Base-by-base conservation (phyloP, 2,329 filamentous ascomycete species). In the Xylaria sp. region DNA sequence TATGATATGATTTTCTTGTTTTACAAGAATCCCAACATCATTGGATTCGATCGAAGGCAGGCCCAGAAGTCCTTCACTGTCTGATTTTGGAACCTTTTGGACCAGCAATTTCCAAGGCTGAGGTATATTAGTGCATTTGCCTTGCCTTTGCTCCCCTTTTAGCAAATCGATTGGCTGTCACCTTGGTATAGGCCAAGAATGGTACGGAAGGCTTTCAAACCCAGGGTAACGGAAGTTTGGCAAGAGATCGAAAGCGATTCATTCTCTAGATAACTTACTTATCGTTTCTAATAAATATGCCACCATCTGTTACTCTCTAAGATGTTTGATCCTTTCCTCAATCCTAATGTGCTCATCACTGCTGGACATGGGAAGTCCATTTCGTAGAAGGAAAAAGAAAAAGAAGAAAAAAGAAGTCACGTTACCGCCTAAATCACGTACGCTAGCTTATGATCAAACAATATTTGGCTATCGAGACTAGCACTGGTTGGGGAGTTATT, bases 181-280 rank as follows among this genome's bases (percentile, higher is more conserved):
- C 72, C 71, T 77, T 77, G 76, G 76, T 76, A 77, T 77, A 77
- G 70, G 71, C 70, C 68, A 58, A 69, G 67, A 71, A 68, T 69
- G 67, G 67, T 68, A 69, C 63, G 59, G 69, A 66, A 68, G 66
- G 66, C 72, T 69, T 71, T 72, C 69, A 69, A 70, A 71, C 70
- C 73, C 67, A 76, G 75, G 75, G 74, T 76, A 77, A 67, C 66
- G 64, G 66, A 72, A 72, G 69, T 72, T 76, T 75, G 74, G 74
- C 66, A 70, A 66, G 64, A 62, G 66, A 71, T 71, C 64, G 71
- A 70, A 66, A 73, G 72, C 71, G 68, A 23, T 70, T 70, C 55
- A 71, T 71, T 73, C 67, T 71, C 70, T 70, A 64, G 33, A 66
- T 64, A 73, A 64, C 61, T 67, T 69, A 66, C 70, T 73, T 65